phyloP scores from a whole-genome alignment of 495 filamentous ascomycete genomes.

The Penicillium parvum region DNA sequence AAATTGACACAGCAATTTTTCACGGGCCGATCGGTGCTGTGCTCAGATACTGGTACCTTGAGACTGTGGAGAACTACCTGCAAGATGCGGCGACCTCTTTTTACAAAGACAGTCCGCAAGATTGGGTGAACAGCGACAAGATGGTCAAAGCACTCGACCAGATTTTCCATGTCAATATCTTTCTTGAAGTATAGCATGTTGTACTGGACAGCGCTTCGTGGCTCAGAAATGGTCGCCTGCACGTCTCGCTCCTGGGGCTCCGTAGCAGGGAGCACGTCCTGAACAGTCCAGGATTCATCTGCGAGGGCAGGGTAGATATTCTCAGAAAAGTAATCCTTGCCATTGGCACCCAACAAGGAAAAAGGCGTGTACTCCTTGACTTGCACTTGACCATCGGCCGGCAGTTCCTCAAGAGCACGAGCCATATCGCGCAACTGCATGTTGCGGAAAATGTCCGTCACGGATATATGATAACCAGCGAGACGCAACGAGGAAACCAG shows the following conservation, averaged over 20 bases:
- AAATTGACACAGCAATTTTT: constrained; percentile 35
- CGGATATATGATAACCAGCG: constrained; percentile 31
- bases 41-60: constrained; percentile 24
- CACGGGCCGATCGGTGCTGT: constrained; percentile 30
- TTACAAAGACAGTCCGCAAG: constrained; percentile 63
- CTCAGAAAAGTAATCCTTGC: constrained; percentile 23
- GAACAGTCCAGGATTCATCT: constrained; percentile 27
- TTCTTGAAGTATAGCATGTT: constrained; percentile 37
- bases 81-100: constrained; percentile 41
- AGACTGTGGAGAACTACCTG: constrained; percentile 51
- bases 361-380: constrained; percentile 29
- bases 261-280: constrained; percentile 31
- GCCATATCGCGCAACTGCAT: constrained; percentile 40
- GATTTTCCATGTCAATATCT: constrained; percentile 21
- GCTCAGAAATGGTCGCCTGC: constrained; percentile 44
- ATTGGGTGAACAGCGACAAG: constrained; percentile 56
- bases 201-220: constrained; percentile 45
- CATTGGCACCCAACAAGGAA: constrained; percentile 30
- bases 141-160: constrained; percentile 32
- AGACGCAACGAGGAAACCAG: constrained; percentile 34
- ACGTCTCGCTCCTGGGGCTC: constrained; percentile 46
- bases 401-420: constrained; percentile 25
- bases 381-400: constrained; percentile 18
- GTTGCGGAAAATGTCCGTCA: constrained; percentile 47
- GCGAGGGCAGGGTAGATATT: constrained; percentile 27